Conservation (phyloP, 1,284 basidiomycete species). For the Ganoderma boninense region DNA sequence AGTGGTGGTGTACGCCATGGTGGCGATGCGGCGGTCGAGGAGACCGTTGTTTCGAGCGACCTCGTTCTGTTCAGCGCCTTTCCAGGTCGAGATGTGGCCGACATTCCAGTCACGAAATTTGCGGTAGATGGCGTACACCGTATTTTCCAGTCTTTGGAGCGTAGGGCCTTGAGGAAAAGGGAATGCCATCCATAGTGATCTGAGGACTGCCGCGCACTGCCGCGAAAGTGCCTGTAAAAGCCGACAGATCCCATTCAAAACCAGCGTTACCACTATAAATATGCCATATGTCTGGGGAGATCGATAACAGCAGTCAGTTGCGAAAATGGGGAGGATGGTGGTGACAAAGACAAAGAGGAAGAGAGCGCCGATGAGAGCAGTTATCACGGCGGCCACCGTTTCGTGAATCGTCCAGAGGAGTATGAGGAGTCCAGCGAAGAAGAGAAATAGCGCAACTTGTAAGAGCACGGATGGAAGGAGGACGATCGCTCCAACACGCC, state of each 20-base stretch:
- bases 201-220: too few relatives aligned
- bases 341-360: constrained; percentile 31
- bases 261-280: background rate
- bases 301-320: constrained; percentile 36
- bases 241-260: too few relatives aligned
- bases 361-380: constrained; percentile 27
- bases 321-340: constrained; percentile 34
- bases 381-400: constrained; percentile 21
- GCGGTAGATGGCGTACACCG: too few relatives aligned
- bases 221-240: background rate
- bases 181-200: too few relatives aligned
- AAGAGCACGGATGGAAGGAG: constrained; percentile 25
- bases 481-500: constrained; percentile 25
- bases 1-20: constrained; percentile 15
- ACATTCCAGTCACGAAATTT: too few relatives aligned
- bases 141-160: too few relatives aligned
- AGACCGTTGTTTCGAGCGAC: constrained; percentile 3
- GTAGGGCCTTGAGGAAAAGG: too few relatives aligned
- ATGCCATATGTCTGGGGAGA: constrained; percentile 23
- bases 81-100: constrained; percentile 10
- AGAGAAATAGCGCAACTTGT: constrained; percentile 23
- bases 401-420: constrained; percentile 24
- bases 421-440: constrained; percentile 30
- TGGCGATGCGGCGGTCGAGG: constrained; percentile 18
- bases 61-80: constrained; percentile 16